Base-by-base conservation (phyloP, 257 asterid genomes). In the Nicotiana otophora region DNA sequence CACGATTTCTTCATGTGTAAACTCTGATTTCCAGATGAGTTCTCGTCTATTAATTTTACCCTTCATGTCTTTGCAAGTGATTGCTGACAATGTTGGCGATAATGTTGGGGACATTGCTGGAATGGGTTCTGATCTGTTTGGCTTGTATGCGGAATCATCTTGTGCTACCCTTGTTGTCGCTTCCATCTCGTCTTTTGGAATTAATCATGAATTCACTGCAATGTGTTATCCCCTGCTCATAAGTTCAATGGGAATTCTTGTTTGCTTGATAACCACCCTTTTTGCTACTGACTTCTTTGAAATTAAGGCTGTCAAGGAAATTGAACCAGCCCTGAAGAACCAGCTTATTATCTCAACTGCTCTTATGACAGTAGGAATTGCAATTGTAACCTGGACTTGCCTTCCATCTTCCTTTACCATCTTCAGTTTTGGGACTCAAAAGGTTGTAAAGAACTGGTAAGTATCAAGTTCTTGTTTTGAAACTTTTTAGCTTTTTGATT, bases 61-160 rank as follows among this genome's bases (percentile, higher is more conserved):
- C 7, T 5, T 16, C 3, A 62, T 81, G 82, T 81, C 80, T 84
- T 66, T 84, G 83, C 92, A 93, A 97, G 98, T 95, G 89, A 93
- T 95, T 84, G 98, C 98, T 75, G 98, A 95, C 83, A 93, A 95
- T 61, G 97, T 95, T 80, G 98, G 98, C 74, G 98, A 95, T 81
- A 95, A 95, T 83, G 98, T 95, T 26, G 99, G 99, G 80, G 99
- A 95, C 86, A 95, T 95, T 88, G 99, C 98, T 83, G 99, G 99
- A 69, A 69, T 69, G 57, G 77, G 77, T 36, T 69, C 77, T 69
- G 77, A 69, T 69, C 55, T 69, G n/a, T 69, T 69, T 69, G 77
- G 77, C 57, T 69, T 57, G 39, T 69, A 69, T 0, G 77, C 57
- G 19, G 77, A 69, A 69, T 69, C 77, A n/a, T 69, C 77, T 3